Evolutionary conservation across 2,329 filamentous ascomycete species (phyloP), one percentile per base, ranked within the genome.

Genomic region (Alternaria solani): DNA sequence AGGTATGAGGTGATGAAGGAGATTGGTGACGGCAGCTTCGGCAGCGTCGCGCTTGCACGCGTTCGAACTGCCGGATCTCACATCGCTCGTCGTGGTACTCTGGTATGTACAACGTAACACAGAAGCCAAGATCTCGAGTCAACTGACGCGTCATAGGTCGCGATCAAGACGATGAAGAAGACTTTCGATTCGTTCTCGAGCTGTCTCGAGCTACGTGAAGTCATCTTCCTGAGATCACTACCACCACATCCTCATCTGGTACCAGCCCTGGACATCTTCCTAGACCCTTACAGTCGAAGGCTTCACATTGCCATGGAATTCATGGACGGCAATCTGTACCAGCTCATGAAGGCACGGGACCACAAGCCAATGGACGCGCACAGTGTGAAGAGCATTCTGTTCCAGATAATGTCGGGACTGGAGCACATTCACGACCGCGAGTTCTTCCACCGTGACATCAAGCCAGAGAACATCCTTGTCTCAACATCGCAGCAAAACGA

Each of bases 121-220:
- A 49, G 57, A 30, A 16, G 52, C 30, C 30, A 20, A 42, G 51
- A 41, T 39, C 54, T 54, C 61, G 55, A 62, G 30, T 58, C 47
- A 12, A 66, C 70, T 74, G 67, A 71, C 71, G 42, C 61, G 61
- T 66, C 54, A 57, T 61, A 98, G 95, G 91, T 99, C 73, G 95
- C 95, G 43, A 97, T 99, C 82, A 99, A 99, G 82, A 98, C 95
- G 6, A 99, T 99, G 95, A 99, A 99, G 86, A 99, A 99, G 87
- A 94, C 91, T 0, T 99, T 98, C 73, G 94, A 98, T 71, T 96
- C 92, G 2, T 93, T 97, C 75, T 83, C 87, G 16, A 91, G 93
- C 53, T 99, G 95, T 78, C 82, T 97, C 65, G 95, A 99, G 80
- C 87, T 99, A 55, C 90, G 95, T 63, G 95, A 99, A 80, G 95